Evolutionary conservation across 768 basidiomycete species (phyloP).

Genomic region (Rhizopogon sp.): DNA sequence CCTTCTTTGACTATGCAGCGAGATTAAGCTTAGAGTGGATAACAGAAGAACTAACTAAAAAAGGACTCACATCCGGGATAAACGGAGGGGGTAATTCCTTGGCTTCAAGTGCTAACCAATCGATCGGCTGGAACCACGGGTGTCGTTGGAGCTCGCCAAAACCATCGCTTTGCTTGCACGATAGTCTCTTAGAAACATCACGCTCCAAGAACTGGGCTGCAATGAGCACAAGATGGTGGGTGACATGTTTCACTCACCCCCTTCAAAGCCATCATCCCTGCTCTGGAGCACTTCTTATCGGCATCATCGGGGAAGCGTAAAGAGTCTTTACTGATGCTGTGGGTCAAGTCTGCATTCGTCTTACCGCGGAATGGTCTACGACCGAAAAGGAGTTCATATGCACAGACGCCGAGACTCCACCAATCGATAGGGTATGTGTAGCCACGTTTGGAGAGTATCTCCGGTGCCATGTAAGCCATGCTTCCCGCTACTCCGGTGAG

Average conservation of each 20-base stretch:
- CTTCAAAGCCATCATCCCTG: slow-evolving; percentile 75
- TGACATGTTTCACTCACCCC: slow-evolving; percentile 48
- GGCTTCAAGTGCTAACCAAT: slow-evolving; percentile 82
- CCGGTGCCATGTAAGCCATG: slow-evolving; percentile 98
- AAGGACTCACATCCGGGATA: slow-evolving; percentile 66
- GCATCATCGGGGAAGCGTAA: slow-evolving; percentile 90
- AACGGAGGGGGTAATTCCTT: slow-evolving; percentile 80
- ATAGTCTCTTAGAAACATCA: slow-evolving; percentile 74
- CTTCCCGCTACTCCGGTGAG: slow-evolving; percentile 92
- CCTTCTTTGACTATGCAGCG: slow-evolving; percentile 86
- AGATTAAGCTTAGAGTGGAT: neutral
- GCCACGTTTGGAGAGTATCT: slow-evolving; percentile 87
- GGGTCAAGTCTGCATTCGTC: slow-evolving; percentile 88
- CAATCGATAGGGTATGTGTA: slow-evolving; percentile 95
- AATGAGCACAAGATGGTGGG: slow-evolving; percentile 7
- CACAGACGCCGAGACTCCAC: slow-evolving; percentile 95
- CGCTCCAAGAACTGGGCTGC: slow-evolving; percentile 73
- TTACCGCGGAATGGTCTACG: slow-evolving; percentile 90
- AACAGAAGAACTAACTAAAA: neutral
- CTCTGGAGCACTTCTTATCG: slow-evolving; percentile 67
- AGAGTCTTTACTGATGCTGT: slow-evolving; percentile 85
- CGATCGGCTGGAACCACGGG: slow-evolving; percentile 84
- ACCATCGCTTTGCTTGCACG: slow-evolving; percentile 79
- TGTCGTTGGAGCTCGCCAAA: slow-evolving; percentile 74
- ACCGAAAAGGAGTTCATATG: slow-evolving; percentile 89